phyloP scores from a whole-genome alignment of 2,329 filamentous ascomycete species.

The Lecanosticta acicola region DNA sequence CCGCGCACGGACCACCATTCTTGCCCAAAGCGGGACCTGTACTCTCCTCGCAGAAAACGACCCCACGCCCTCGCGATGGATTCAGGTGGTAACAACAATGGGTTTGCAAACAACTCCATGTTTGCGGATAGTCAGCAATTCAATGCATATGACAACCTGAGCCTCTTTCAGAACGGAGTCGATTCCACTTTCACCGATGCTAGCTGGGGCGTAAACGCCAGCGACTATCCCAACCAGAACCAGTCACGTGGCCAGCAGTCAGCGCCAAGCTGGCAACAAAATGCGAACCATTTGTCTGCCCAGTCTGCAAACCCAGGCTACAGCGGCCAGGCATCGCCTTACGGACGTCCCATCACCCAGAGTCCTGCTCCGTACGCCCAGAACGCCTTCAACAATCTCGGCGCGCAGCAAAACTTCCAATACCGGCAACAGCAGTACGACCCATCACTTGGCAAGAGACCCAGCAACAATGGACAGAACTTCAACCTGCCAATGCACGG shows the following conservation, averaged over 20 bases:
- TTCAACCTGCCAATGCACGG: constrained; percentile 15
- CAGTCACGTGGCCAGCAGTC: constrained; percentile 27
- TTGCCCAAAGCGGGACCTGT: constrained; percentile 3
- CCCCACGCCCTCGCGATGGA: constrained; percentile 10
- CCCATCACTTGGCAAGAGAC: constrained; percentile 13
- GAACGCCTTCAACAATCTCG: constrained; percentile 22
- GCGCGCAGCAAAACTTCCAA: constrained; percentile 17
- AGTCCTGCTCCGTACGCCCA: constrained; percentile 25
- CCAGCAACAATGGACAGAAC: constrained; percentile 11
- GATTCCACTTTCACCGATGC: constrained; percentile 27
- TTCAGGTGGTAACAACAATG: constrained; percentile 20
- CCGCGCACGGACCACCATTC: constrained; percentile 8
- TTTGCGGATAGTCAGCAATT: constrained; percentile 29
- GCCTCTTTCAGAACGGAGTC: constrained; percentile 24
- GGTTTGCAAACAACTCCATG: constrained; percentile 22
- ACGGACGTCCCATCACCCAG: constrained; percentile 23
- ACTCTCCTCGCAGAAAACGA: constrained; percentile 2
- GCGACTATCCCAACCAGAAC: constrained; percentile 16
- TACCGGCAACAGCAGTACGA: constrained; percentile 26
- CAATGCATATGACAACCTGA: constrained; percentile 29
- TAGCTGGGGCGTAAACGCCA: constrained; percentile 31
- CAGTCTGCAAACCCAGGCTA: constrained; percentile 13
- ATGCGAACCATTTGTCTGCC: constrained; percentile 23
- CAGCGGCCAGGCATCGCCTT: constrained; percentile 19
- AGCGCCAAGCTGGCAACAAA: constrained; percentile 23